Conservation (phyloP, 768 basidiomycete genomes). For the Mycena sanguinolenta region DNA sequence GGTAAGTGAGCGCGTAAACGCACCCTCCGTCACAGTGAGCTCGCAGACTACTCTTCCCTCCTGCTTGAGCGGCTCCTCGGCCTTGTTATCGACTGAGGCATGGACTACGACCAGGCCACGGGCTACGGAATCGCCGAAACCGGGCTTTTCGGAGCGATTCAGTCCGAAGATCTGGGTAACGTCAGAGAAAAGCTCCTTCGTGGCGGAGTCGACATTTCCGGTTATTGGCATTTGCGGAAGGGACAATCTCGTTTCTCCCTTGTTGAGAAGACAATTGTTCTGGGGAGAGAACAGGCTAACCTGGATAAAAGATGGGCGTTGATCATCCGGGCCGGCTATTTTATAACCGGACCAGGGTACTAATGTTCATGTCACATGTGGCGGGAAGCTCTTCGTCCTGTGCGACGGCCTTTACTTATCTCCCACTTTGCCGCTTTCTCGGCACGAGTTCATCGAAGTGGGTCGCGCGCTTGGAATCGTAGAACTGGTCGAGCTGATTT, state of each 20-base stretch:
- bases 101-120: slow-evolving; percentile 38
- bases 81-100: slow-evolving; percentile 41
- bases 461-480: background rate
- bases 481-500: slow-evolving; percentile 9
- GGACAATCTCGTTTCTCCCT: too few species aligned
- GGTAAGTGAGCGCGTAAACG: background rate
- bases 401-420: too few species aligned
- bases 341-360: too few species aligned
- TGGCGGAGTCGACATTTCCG: background rate
- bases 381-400: too few species aligned
- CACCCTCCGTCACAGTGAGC: slow-evolving; percentile 43
- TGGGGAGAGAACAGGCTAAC: too few species aligned
- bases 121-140: slow-evolving; percentile 38
- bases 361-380: too few species aligned
- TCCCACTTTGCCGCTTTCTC: too few species aligned
- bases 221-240: background rate
- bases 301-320: too few species aligned
- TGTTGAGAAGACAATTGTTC: too few species aligned
- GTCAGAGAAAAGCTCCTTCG: background rate
- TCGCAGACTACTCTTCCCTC: slow-evolving; percentile 48
- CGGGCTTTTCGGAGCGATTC: background rate
- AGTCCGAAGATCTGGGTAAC: background rate
- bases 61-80: slow-evolving; percentile 45
- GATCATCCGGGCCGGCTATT: too few species aligned
- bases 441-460: slow-evolving; percentile 1